A percentile compares a stretch with the other conserved stretches of the same genome.
Conservation (phyloP, 345 rosid genomes). For the Eucalyptus shirleyi region DNA sequence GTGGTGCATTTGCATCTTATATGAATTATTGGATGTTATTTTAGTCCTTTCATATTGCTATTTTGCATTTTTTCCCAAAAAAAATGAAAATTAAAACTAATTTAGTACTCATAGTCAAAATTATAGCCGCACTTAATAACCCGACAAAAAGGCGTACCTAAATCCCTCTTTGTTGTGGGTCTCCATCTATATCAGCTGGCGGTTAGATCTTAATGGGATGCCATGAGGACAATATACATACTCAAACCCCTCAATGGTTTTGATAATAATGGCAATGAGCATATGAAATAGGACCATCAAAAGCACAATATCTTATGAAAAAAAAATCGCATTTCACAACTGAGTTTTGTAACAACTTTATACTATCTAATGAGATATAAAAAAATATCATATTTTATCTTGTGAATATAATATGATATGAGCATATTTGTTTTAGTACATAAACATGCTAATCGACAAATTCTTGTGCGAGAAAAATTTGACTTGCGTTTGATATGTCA, state of each 20-base stretch:
- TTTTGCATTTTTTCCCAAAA: too few species aligned
- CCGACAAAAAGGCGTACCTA: neutral
- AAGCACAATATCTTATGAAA: neutral
- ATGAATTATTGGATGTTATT: too few species aligned
- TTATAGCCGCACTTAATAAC: neutral
- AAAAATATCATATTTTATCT: neutral
- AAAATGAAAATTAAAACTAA: neutral
- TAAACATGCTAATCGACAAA: neutral
- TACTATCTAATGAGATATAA: neutral
- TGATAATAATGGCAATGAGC: neutral
- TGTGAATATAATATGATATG: neutral
- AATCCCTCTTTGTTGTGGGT: fast-evolving
- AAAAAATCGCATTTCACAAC: neutral
- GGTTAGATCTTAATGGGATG: fast-evolving
- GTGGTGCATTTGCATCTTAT: neutral
- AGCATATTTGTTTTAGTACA: neutral
- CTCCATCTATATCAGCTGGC: fast-evolving
- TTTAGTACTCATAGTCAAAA: neutral
- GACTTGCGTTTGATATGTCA: neutral
- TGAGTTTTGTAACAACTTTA: neutral
- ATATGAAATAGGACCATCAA: neutral
- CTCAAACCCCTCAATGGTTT: neutral
- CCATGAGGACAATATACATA: neutral
- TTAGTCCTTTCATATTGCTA: neutral
- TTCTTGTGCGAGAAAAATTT: neutral